Percentiles rank a stretch among this genome's conserved stretches.
phyloP scores from a whole-genome alignment of 1,284 basidiomycete species.

The Schizophyllum commune region DNA sequence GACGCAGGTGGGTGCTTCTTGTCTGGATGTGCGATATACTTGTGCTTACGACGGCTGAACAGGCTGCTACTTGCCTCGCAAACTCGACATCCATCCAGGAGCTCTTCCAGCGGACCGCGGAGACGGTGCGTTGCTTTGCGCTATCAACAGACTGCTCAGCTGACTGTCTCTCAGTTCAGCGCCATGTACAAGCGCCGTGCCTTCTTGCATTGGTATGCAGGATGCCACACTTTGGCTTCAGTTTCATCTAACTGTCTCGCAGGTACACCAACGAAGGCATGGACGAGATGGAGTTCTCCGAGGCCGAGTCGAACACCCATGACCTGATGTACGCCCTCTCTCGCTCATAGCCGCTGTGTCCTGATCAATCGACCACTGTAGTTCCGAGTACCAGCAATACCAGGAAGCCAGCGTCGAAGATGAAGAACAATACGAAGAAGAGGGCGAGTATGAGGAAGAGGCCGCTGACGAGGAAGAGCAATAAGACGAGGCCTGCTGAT shows the following conservation, averaged over 20 bases:
- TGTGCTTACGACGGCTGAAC: background rate
- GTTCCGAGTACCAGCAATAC: slow-evolving; percentile 72
- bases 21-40: slow-evolving; percentile 2
- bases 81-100: slow-evolving; percentile 90
- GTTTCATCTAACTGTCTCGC: slow-evolving; percentile 27
- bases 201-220: slow-evolving; percentile 71
- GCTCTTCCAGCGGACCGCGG: slow-evolving; percentile 76
- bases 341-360: background rate
- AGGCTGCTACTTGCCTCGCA: slow-evolving; percentile 73
- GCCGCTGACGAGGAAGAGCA: background rate
- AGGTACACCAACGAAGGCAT: slow-evolving; percentile 77
- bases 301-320: slow-evolving; percentile 78
- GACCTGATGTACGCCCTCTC: slow-evolving; percentile 62
- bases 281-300: slow-evolving; percentile 90
- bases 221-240: slow-evolving; percentile 1
- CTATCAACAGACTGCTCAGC: too few species aligned
- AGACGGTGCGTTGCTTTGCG: slow-evolving; percentile 35
- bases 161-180: slow-evolving; percentile 50
- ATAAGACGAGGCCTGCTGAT: background rate
- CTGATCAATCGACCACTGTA: slow-evolving; percentile 18
- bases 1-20: slow-evolving; percentile 39
- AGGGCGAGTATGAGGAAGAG: slow-evolving; percentile 14
- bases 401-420: slow-evolving; percentile 49
- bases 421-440: slow-evolving; percentile 24
- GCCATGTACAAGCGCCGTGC: slow-evolving; percentile 80